These are phyloP conservation scores for Dictyostelium brefeldianum DNA, from an alignment of 78 protist species.

Conservation along the genomic window DNA sequence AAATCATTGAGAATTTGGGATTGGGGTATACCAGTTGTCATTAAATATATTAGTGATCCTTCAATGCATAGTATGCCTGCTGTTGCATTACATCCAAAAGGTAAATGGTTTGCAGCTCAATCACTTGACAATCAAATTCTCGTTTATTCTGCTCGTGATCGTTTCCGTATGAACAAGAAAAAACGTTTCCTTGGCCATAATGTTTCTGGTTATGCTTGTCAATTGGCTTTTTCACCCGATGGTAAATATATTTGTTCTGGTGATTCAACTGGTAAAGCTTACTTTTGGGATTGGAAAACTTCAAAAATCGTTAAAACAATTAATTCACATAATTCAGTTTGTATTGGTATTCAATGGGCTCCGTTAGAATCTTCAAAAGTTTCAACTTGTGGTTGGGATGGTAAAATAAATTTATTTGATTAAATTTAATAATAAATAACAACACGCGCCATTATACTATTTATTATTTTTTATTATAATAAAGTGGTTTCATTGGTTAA, in stretches of 20 bases:
- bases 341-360: constrained; percentile 93
- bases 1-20: constrained; percentile 98
- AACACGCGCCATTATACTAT: too few species aligned
- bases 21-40: constrained; percentile 94
- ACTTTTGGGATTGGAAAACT: constrained; percentile 98
- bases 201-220: constrained; percentile 96
- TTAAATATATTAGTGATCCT: constrained; percentile 92
- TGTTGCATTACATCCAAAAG: constrained; percentile 92
- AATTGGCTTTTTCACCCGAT: constrained; percentile 95
- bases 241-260: constrained; percentile 93
- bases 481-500: too few species aligned
- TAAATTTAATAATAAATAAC: constrained; percentile 11
- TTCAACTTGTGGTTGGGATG: constrained; percentile 96
- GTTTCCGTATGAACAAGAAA: constrained; percentile 87
- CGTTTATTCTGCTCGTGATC: constrained; percentile 83
- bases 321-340: constrained; percentile 91
- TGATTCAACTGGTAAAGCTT: constrained; percentile 94
- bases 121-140: constrained; percentile 96
- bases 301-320: constrained; percentile 84
- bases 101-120: constrained; percentile 91
- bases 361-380: constrained; percentile 93
- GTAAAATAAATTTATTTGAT: constrained; percentile 90
- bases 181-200: constrained; percentile 95
- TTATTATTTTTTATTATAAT: too few species aligned
- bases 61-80: constrained; percentile 91